Base-by-base conservation (phyloP, 768 basidiomycete species). In the Leccinum disarticulatum region DNA sequence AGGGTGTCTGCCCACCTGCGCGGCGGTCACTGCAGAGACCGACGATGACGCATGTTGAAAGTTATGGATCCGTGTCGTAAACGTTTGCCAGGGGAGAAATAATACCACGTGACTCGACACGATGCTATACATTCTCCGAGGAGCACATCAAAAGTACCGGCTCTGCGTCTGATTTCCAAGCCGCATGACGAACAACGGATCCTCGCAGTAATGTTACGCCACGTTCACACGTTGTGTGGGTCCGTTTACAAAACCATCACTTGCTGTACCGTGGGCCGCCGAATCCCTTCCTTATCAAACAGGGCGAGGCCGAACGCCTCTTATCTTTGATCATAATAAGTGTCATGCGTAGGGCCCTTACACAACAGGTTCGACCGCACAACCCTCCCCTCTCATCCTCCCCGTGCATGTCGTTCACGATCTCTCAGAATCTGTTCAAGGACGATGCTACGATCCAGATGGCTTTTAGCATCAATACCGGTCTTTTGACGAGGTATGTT, bases 1-100 rank as follows among this genome's bases (percentile, higher is more conserved):
- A n/a, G n/a, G n/a, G n/a, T n/a, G n/a, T n/a, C n/a, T n/a, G n/a
- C n/a, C n/a, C n/a, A n/a, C n/a, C n/a, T n/a, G n/a, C n/a, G n/a
- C n/a, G n/a, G n/a, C n/a, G n/a, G n/a, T n/a, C n/a, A n/a, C n/a
- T n/a, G n/a, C n/a, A n/a, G n/a, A n/a, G n/a, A 50, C 91, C 93
- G 52, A 93, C 68, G 43, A 93, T 77, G 50, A 93, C 72, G 56
- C 93, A 95, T 94, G 33, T 28, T 30, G 28, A 28, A 15, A 8
- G 28, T 55, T 30, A 30, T 30, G 8, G 28, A 8, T 30, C 28
- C 28, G n/a, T n/a, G n/a, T n/a, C n/a, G n/a, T n/a, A n/a, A n/a
- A 30, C n/a, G n/a, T n/a, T n/a, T n/a, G n/a, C n/a, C n/a, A n/a
- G 28, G 8, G 28, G 19, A n/a, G n/a, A n/a, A n/a, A n/a, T 46